Evolutionary conservation across 768 basidiomycete genomes (phyloP).

Genomic region (Kwoniella sp.): DNA sequence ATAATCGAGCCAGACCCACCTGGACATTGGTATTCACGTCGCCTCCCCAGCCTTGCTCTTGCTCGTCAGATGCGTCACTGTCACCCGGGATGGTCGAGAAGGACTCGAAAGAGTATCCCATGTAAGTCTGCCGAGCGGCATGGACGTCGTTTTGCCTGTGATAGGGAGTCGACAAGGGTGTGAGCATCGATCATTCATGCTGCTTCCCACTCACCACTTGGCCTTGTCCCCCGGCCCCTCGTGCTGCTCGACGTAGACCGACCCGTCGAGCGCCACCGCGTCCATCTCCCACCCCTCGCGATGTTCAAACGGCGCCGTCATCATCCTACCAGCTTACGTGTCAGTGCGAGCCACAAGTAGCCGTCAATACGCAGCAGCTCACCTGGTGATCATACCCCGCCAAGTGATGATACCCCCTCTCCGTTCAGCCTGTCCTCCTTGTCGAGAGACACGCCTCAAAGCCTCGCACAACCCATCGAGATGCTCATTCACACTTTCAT

Average conservation of each 20-base stretch:
- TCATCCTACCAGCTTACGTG: conserved; percentile 26
- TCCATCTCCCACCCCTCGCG: conserved; percentile 50
- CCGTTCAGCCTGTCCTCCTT: conserved; percentile 20
- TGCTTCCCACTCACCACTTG: conserved; percentile 29
- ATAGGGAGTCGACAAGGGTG: too few species aligned
- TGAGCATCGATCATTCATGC: too few species aligned
- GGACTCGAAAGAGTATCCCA: conserved; percentile 49
- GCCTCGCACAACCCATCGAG: conserved; percentile 47
- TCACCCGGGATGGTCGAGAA: conserved; percentile 36
- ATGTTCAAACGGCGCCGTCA: conserved; percentile 49
- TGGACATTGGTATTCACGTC: conserved; percentile 50
- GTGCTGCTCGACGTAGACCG: conserved; percentile 48
- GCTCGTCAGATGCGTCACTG: background rate
- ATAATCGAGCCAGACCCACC: conserved; percentile 5
- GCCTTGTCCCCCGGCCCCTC: conserved; percentile 30
- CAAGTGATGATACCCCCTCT: conserved; percentile 46
- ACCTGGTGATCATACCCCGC: conserved; percentile 51
- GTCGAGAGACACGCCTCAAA: conserved; percentile 14
- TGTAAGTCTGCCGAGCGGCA: conserved; percentile 33
- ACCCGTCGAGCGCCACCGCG: conserved; percentile 42
- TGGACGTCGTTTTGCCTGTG: background rate
- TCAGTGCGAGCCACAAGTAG: background rate
- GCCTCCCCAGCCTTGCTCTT: conserved; percentile 41
- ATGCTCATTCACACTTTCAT: conserved; percentile 44
- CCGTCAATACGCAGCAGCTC: background rate